These are phyloP conservation scores for Cystobasidium sp. DNA, from an alignment of 1,284 basidiomycete species.

Conservation along the genomic window DNA sequence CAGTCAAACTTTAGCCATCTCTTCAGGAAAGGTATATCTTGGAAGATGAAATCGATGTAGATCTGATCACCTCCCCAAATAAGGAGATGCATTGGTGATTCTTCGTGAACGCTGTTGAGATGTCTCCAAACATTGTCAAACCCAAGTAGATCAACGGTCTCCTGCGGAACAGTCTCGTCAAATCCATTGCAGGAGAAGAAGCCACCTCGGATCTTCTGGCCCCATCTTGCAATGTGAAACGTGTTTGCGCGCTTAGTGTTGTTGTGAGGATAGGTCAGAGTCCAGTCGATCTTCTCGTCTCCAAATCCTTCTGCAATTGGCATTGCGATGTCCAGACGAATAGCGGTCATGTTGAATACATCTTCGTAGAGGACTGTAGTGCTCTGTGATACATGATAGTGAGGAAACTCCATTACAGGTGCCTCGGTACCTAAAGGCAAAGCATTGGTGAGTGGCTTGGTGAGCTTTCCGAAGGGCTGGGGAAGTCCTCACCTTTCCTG, in stretches of 20 bases:
- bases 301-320: constrained; percentile 40
- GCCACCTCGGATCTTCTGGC: constrained; percentile 44
- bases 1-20: constrained; percentile 42
- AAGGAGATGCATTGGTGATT: constrained; percentile 41
- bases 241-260: not conserved
- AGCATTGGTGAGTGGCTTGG: no score
- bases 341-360: constrained; percentile 43
- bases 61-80: constrained; percentile 46
- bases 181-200: constrained; percentile 45
- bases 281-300: constrained; percentile 40
- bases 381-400: constrained; percentile 27
- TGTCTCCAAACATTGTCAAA: constrained; percentile 46
- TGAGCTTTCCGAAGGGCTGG: not conserved
- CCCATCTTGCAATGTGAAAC: constrained; percentile 42
- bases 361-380: constrained; percentile 42
- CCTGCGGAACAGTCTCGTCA: constrained; percentile 39
- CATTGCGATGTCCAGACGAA: constrained; percentile 42
- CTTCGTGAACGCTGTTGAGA: constrained; percentile 42
- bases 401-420: constrained; percentile 22
- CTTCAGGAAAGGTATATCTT: constrained; percentile 44
- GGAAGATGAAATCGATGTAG: constrained; percentile 44
- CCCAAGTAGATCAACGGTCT: constrained; percentile 42
- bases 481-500: constrained; percentile 18
- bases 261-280: constrained; percentile 16
- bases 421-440: constrained; percentile 19